Conservation (phyloP, 2,329 filamentous ascomycete species). For the Coniochaeta prunicola region DNA sequence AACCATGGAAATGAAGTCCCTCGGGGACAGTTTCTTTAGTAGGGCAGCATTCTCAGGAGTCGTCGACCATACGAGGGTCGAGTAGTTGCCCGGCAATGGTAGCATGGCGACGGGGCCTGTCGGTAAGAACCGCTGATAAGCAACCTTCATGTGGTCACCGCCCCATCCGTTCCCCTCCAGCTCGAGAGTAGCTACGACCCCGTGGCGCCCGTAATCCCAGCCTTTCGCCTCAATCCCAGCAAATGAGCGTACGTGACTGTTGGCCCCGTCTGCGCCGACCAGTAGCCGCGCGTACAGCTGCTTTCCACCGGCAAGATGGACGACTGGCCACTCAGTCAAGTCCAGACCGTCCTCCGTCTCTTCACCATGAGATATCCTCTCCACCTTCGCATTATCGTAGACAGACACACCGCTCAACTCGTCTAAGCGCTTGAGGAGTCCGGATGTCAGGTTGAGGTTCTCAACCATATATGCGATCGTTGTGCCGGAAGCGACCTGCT, state of each 20-base stretch:
- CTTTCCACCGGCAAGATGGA: conserved; percentile 62
- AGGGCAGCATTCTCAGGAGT: conserved; percentile 71
- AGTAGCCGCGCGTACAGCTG: conserved; percentile 74
- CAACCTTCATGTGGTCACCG: conserved; percentile 55
- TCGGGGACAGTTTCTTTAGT: conserved; percentile 65
- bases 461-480: conserved; percentile 96
- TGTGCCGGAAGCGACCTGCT: conserved; percentile 32
- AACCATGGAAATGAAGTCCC: conserved; percentile 78
- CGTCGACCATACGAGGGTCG: conserved; percentile 92
- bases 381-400: conserved; percentile 71
- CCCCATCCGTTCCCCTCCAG: conserved; percentile 56
- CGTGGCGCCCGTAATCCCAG: conserved; percentile 90
- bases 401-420: conserved; percentile 62
- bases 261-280: conserved; percentile 89
- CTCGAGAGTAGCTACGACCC: conserved; percentile 81
- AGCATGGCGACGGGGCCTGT: conserved; percentile 88
- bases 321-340: conserved; percentile 78
- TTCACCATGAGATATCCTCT: conserved; percentile 69
- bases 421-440: conserved; percentile 63
- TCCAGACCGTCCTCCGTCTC: conserved; percentile 55
- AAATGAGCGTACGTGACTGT: conserved; percentile 86
- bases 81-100: conserved; percentile 74
- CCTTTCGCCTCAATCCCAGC: conserved; percentile 78
- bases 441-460: conserved; percentile 81
- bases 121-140: conserved; percentile 92